Conservation (phyloP, 805 yeast species). For the Komagataella populi region DNA sequence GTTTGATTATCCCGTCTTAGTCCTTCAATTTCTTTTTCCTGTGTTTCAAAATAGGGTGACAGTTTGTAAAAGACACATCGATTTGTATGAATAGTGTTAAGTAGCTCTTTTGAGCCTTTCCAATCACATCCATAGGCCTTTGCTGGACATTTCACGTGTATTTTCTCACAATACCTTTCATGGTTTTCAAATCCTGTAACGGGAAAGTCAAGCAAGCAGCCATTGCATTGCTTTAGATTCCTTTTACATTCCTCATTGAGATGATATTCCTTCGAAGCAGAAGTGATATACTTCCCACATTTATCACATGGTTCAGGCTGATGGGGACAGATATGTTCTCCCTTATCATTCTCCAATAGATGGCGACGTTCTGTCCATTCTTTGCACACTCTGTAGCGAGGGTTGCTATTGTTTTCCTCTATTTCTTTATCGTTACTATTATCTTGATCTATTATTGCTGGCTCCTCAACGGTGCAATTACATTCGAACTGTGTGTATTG, state of each 20-base stretch:
- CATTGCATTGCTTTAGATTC: slow-evolving; percentile 22
- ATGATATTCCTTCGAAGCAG: slow-evolving; percentile 20
- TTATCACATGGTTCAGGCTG: slow-evolving; percentile 18
- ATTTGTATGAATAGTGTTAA: slow-evolving; percentile 12
- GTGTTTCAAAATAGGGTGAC: slow-evolving; percentile 11
- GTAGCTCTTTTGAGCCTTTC: slow-evolving; percentile 21
- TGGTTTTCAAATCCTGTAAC: slow-evolving; percentile 23
- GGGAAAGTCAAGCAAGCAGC: slow-evolving; percentile 30
- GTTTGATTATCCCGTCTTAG: slow-evolving; percentile 22
- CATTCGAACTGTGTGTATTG: slow-evolving; percentile 24
- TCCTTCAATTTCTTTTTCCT: slow-evolving; percentile 14
- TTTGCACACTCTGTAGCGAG: slow-evolving; percentile 5
- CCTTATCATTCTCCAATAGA: neutral
- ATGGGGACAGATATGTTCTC: slow-evolving; percentile 24
- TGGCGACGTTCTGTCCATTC: slow-evolving; percentile 1
- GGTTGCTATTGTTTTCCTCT: slow-evolving; percentile 9
- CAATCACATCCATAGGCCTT: slow-evolving; percentile 34
- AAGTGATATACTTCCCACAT: slow-evolving; percentile 19
- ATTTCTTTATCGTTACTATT: slow-evolving; percentile 4
- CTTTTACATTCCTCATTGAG: slow-evolving; percentile 22
- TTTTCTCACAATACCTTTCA: slow-evolving; percentile 24
- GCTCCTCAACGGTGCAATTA: slow-evolving; percentile 2
- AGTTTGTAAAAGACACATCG: slow-evolving; percentile 17
- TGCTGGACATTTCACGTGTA: slow-evolving; percentile 32
- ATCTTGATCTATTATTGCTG: neutral